Evolutionary conservation across 441 rosid genomes (phyloP), one percentile per base, ranked within the genome.

Genomic region (Pelargonium exstipulatum): DNA sequence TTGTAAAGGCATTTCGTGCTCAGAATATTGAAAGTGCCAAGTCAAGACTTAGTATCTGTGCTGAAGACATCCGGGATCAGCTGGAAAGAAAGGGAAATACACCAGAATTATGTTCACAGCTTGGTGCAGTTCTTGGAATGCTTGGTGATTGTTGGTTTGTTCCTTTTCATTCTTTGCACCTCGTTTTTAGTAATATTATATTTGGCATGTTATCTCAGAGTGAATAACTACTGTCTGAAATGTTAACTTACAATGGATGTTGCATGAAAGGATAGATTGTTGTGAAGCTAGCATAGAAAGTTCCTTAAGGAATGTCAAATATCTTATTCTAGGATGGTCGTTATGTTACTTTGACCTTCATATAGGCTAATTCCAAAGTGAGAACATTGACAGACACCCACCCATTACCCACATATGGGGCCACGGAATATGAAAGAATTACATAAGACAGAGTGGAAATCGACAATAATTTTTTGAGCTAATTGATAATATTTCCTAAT

Each of bases 61-160:
- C 90, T 2, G 93, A 89, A 61, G 98, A 92, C 76, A 89, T 95
- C 66, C 80, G 86, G 48, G 84, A 77, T 71, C 95, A 90, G 83
- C 77, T 92, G 73, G 88, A 80, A 73, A 81, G 73, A 79, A 75
- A 69, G 40, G 97, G 97, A 26, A 84, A 78, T 78, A 87, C 95
- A 18, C 78, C 96, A 42, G 97, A 92, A 73, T 72, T 95, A 72
- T 89, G 97, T 76, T 90, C 99, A 48, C 99, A 92, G 87, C 95
- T 95, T 66, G 99, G 99, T 57, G 98, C 97, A 51, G 98, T 95
- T 65, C 85, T 95, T 57, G 99, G 99, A 9, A 90, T 92, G 96
- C 99, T 92, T 55, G 98, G 99, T 45, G 99, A 95, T 77, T 95
- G 98, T 92, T 85, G 99, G 99, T 90, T 69, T 53, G 83, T 74